Percentiles rank a stretch among this genome's conserved stretches.
phyloP scores from a whole-genome alignment of 2,329 filamentous ascomycete species.

The Monascus ruber region DNA sequence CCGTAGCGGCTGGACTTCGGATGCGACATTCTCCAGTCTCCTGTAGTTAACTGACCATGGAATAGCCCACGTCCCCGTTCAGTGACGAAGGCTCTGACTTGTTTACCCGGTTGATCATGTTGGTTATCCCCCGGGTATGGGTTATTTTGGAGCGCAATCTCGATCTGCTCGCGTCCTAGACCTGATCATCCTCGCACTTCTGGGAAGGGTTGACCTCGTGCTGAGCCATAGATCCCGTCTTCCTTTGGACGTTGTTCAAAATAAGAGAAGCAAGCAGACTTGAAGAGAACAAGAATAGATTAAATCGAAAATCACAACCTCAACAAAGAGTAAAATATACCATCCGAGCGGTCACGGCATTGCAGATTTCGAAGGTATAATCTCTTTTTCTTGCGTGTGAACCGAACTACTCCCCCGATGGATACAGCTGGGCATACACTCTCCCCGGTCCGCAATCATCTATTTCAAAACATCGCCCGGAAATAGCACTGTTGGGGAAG shows the following conservation, averaged over 20 bases:
- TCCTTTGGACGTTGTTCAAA: too few species aligned
- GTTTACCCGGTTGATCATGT: slow-evolving; percentile 5
- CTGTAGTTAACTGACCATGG: slow-evolving; percentile 23
- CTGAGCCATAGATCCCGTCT: too few species aligned
- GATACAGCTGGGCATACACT: slow-evolving; percentile 61
- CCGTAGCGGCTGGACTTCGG: slow-evolving; percentile 18
- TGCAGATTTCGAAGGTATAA: slow-evolving; percentile 56
- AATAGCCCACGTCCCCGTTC: slow-evolving; percentile 35
- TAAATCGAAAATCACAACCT: too few species aligned
- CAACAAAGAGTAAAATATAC: not conserved
- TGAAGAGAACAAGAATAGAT: too few species aligned
- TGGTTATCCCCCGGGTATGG: too few species aligned
- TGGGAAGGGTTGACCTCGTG: too few species aligned
- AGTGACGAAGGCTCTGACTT: slow-evolving; percentile 42
- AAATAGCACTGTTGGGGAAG: slow-evolving; percentile 57
- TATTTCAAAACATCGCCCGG: slow-evolving; percentile 61
- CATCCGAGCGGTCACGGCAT: slow-evolving; percentile 62
- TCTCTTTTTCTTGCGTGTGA: too few species aligned
- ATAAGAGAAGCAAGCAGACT: too few species aligned
- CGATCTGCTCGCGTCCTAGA: too few species aligned
- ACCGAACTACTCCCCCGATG: slow-evolving; percentile 59
- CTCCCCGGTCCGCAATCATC: slow-evolving; percentile 63
- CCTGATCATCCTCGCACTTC: too few species aligned
- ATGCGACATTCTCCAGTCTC: slow-evolving; percentile 22
- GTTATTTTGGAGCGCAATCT: too few species aligned